These are phyloP conservation scores for Acorus gramineus DNA, from an alignment of 106 monocot genomes.

Conservation along the genomic window DNA sequence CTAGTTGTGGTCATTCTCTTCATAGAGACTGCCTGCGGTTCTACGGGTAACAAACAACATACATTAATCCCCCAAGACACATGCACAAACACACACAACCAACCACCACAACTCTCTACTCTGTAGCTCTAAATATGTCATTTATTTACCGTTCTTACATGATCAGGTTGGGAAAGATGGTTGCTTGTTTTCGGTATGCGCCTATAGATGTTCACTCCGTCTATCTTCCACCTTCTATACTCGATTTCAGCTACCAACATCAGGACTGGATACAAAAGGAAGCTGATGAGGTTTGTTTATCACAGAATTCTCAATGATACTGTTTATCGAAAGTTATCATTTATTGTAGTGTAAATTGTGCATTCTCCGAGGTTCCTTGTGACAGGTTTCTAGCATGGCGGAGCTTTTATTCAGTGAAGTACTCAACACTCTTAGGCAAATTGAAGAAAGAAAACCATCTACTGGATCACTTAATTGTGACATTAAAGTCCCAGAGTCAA, in stretches of 20 bases:
- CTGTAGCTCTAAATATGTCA: constrained; percentile 1
- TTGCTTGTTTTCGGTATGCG: constrained; percentile 93
- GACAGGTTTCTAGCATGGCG: constrained; percentile 39
- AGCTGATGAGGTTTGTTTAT: constrained; percentile 51
- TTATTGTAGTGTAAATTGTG: not conserved
- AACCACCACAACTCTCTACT: not conserved
- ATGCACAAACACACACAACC: not conserved
- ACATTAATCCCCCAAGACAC: not conserved
- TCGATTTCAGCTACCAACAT: constrained; percentile 59
- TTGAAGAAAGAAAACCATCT: constrained; percentile 25
- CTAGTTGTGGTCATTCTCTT: constrained; percentile 92
- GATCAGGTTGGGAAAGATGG: constrained; percentile 72
- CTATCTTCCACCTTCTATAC: constrained; percentile 66
- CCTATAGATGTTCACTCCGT: constrained; percentile 68
- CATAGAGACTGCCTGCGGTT: constrained; percentile 94
- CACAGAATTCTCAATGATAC: constrained; percentile 1
- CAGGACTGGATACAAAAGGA: constrained; percentile 79
- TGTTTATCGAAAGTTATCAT: not conserved
- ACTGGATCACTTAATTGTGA: constrained; percentile 23
- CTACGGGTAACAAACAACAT: constrained; percentile 50
- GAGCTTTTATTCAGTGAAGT: constrained; percentile 48
- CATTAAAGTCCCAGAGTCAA: constrained; percentile 19
- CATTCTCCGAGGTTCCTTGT: constrained; percentile 1
- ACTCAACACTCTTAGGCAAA: constrained; percentile 27
- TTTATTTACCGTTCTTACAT: constrained; percentile 3